phyloP scores from a whole-genome alignment of 768 basidiomycete species.

The Lactarius quietus region DNA sequence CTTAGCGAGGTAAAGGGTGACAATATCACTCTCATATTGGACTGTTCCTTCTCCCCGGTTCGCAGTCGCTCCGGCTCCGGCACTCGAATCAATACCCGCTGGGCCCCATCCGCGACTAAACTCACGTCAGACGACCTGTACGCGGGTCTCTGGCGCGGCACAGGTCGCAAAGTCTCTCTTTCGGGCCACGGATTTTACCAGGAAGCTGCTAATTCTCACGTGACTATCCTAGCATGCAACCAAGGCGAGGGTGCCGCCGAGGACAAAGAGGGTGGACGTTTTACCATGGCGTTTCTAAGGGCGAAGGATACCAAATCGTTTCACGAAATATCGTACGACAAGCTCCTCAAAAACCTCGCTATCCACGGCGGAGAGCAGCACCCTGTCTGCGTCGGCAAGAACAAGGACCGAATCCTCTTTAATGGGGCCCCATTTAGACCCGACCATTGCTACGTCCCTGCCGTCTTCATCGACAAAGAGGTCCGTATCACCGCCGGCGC shows the following conservation, averaged over 20 bases:
- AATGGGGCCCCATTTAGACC: conserved; percentile 52
- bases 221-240: conserved; percentile 55
- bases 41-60: conserved; percentile 56
- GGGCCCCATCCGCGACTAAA: conserved; percentile 52
- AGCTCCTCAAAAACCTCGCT: conserved; percentile 45
- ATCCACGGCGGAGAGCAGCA: conserved; percentile 43
- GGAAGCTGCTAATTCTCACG: conserved; percentile 41
- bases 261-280: conserved; percentile 58
- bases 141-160: conserved; percentile 52
- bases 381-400: conserved; percentile 48
- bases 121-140: conserved; percentile 53
- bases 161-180: conserved; percentile 40
- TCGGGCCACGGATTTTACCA: conserved; percentile 43
- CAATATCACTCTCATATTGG: conserved; percentile 66
- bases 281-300: conserved; percentile 54
- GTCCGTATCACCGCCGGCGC: conserved; percentile 55
- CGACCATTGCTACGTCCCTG: conserved; percentile 47
- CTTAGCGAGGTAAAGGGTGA: conserved; percentile 56
- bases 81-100: conserved; percentile 50
- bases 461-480: conserved; percentile 36
- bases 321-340: conserved; percentile 49
- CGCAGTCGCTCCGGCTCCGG: conserved; percentile 38
- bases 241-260: conserved; percentile 55
- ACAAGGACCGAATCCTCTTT: conserved; percentile 51
- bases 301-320: conserved; percentile 45